Base-by-base conservation (phyloP, 139 green algal species). In the Coelastrella sp. region DNA sequence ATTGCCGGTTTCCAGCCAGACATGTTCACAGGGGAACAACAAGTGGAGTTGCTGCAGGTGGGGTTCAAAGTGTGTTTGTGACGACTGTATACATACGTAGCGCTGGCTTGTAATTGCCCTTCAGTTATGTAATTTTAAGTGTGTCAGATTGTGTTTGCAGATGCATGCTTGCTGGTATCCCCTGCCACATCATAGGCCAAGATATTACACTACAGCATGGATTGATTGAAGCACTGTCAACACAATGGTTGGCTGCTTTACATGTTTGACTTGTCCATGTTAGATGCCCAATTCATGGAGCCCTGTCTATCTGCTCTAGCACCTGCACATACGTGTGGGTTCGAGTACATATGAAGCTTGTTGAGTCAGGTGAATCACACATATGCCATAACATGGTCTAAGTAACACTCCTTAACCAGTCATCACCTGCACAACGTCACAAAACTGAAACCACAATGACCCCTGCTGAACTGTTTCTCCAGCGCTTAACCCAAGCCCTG, bases 1-100 rank as follows among this genome's bases (percentile, higher is more conserved):
- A 64, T 88, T 20, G 87, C 58, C 54, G 87, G 87, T 54, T 91
- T 91, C 59, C 61, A 86, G 61, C 64, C 87, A 8, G 65, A 68
- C 0, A 73, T 65, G 11, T 91, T 91, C 64, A 59, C 59, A 16
- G 47, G 78, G 11, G 23, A 58, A 56, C 87, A 79, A 54, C 87
- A 91, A 66, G 78, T 91, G 20, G 77, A 85, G 56, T 60, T 87
- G 47, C 65, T 91, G 87, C 65, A 91, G 87, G 85, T 89, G 5
- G 10, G 61, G 61, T n/a, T n/a, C n/a, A n/a, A n/a, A n/a, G n/a
- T n/a, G n/a, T n/a, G n/a, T n/a, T n/a, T n/a, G n/a, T n/a, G n/a
- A n/a, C n/a, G n/a, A n/a, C n/a, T n/a, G n/a, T n/a, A n/a, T n/a
- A n/a, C 61, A 10, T 68, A 7, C 10, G 61, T 10, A 68, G 61